phyloP scores from a whole-genome alignment of 1,284 basidiomycete genomes.

The Trichosporon coremiiforme region DNA sequence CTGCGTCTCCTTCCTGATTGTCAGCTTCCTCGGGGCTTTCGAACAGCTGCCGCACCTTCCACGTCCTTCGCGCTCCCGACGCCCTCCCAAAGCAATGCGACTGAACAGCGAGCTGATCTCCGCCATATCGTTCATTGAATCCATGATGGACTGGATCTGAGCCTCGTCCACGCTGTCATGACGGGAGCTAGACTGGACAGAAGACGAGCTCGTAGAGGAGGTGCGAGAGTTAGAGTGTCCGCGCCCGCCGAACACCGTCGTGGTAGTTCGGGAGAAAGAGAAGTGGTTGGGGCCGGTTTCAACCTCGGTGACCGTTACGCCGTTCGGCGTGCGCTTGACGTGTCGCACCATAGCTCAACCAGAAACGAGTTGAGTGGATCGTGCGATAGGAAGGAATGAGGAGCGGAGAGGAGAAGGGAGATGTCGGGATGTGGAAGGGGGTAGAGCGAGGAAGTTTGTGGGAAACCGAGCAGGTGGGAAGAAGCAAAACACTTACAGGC shows the following conservation, averaged over 20 bases:
- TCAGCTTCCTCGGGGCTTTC: neutral
- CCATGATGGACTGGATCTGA: neutral
- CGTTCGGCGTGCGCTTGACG: neutral
- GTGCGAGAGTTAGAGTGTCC: neutral
- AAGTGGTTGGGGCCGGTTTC: neutral
- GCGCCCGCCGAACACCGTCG: neutral
- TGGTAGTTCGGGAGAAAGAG: neutral
- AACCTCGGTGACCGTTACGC: neutral
- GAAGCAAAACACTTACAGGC: constrained; percentile 3
- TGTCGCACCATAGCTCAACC: neutral
- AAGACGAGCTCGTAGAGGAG: neutral
- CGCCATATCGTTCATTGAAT: neutral
- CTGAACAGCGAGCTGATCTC: neutral
- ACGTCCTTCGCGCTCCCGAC: neutral
- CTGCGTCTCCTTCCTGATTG: constrained; percentile 3
- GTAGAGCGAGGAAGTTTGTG: neutral
- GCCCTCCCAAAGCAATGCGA: neutral
- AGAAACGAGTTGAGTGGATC: neutral
- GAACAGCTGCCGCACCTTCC: neutral
- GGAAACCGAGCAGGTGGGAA: neutral
- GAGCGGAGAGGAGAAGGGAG: neutral
- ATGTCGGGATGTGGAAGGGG: neutral
- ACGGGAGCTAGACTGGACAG: neutral
- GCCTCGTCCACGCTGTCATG: no score
- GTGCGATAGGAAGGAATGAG: neutral